Evolutionary conservation across 257 asterid genomes (phyloP).

Genomic region (Salvia hispanica): DNA sequence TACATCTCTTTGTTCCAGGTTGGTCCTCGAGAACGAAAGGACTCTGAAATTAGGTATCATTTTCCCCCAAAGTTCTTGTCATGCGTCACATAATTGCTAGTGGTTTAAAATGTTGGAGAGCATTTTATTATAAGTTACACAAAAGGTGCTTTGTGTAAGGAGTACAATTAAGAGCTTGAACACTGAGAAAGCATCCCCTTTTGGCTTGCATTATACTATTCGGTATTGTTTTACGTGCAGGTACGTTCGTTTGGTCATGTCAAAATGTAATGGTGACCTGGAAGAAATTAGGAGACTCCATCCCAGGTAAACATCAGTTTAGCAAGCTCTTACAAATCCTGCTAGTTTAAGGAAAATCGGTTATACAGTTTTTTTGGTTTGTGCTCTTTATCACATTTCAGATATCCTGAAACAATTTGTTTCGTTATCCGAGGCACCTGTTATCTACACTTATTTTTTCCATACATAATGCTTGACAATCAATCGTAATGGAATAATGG

Average conservation of each 20-base stretch:
- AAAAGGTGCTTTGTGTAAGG: slow-evolving; percentile 1
- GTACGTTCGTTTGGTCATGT: slow-evolving; percentile 89
- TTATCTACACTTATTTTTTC: background rate
- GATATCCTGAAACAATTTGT: background rate
- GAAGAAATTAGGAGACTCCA: slow-evolving; percentile 64
- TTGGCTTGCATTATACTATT: slow-evolving; percentile 4
- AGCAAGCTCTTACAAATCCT: slow-evolving; percentile 10
- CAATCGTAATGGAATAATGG: background rate
- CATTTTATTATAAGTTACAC: slow-evolving; percentile 4
- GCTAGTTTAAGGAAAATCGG: background rate
- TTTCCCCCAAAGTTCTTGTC: slow-evolving; percentile 28
- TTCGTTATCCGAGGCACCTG: too few species aligned
- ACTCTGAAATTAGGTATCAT: slow-evolving; percentile 89
- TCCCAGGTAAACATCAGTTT: slow-evolving; percentile 64
- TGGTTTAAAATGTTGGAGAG: background rate
- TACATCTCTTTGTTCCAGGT: slow-evolving; percentile 54
- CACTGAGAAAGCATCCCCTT: background rate
- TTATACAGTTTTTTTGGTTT: slow-evolving; percentile 4
- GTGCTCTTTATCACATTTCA: background rate
- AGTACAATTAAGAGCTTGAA: background rate
- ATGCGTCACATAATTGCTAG: slow-evolving; percentile 10
- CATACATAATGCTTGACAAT: background rate
- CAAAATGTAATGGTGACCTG: slow-evolving; percentile 51
- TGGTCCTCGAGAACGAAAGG: slow-evolving; percentile 85
- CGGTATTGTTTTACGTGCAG: slow-evolving; percentile 42